These are phyloP conservation scores for Wallacemonas sp. DNA, from an alignment of 208 protist genomes.

Conservation along the genomic window DNA sequence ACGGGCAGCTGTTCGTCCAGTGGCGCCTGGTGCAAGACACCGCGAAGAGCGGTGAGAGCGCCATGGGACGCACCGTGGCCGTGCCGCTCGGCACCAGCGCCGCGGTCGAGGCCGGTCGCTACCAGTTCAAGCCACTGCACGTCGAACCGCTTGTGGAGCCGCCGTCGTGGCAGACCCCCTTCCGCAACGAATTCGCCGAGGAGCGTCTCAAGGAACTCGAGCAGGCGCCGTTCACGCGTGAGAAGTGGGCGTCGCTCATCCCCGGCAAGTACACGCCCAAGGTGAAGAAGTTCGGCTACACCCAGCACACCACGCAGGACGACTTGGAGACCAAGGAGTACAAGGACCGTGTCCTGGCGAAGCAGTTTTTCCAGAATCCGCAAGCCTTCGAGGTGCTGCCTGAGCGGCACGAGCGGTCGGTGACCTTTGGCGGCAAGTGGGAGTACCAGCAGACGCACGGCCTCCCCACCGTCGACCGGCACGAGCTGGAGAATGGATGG, in stretches of 20 bases:
- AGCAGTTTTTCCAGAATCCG: conserved; percentile 84
- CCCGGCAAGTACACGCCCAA: conserved; percentile 86
- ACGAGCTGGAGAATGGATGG: conserved; percentile 87
- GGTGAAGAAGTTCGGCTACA: conserved; percentile 83
- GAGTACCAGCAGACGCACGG: conserved; percentile 71
- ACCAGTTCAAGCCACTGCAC: conserved; percentile 32
- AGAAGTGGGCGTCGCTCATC: conserved; percentile 79
- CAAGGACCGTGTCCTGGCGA: conserved; percentile 75
- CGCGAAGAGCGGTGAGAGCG: conserved; percentile 31
- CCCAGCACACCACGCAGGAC: conserved; percentile 83
- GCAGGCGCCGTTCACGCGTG: conserved; percentile 68
- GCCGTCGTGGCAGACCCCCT: conserved; percentile 87
- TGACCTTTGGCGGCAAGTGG: conserved; percentile 79
- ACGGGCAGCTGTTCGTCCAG: conserved; percentile 76
- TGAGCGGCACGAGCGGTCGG: conserved; percentile 60
- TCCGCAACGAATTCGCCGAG: conserved; percentile 89
- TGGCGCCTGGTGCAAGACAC: conserved; percentile 62
- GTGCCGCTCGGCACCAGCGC: conserved; percentile 48
- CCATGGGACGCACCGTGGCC: conserved; percentile 72
- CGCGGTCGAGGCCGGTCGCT: conserved; percentile 30
- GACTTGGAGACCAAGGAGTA: conserved; percentile 93
- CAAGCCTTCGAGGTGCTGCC: conserved; percentile 86
- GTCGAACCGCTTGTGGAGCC: conserved; percentile 61
- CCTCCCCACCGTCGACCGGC: conserved; percentile 83
- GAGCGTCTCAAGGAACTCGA: conserved; percentile 69